Percentiles rank a stretch among this genome's conserved stretches.
These are phyloP conservation scores for Pseudogymnoascus sp. DNA, from an alignment of 2,329 filamentous ascomycete genomes.

Conservation along the genomic window DNA sequence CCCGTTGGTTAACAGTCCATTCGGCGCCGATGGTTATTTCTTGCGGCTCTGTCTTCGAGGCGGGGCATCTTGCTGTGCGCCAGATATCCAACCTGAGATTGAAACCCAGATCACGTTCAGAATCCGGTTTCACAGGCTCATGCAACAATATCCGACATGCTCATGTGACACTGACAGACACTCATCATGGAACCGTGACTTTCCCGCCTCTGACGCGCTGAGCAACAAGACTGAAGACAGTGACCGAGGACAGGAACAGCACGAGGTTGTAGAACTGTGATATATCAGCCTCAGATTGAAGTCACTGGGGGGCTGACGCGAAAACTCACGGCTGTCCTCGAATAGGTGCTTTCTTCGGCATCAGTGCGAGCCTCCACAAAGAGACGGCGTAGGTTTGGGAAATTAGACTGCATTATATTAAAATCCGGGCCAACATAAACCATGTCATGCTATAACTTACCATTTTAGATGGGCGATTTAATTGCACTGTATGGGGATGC, in stretches of 20 bases:
- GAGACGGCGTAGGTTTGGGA: constrained; percentile 90
- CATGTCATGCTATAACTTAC: not conserved
- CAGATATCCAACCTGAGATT: not conserved
- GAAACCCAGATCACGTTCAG: not conserved
- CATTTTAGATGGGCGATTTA: not conserved
- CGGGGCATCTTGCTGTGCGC: not conserved
- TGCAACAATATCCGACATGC: not conserved
- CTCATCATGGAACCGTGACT: not conserved
- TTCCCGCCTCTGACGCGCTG: constrained; percentile 61
- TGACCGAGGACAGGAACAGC: constrained; percentile 91
- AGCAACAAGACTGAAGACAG: constrained; percentile 85
- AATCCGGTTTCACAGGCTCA: not conserved
- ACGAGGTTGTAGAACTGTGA: constrained; percentile 92
- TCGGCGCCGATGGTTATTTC: not conserved
- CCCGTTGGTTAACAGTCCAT: not conserved
- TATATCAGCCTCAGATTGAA: constrained; percentile 12
- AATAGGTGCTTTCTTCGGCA: constrained; percentile 89
- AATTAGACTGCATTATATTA: constrained; percentile 37
- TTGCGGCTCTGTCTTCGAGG: not conserved
- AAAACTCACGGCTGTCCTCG: constrained; percentile 72
- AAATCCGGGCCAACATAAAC: not conserved
- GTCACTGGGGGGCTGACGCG: constrained; percentile 1
- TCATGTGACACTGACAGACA: not conserved
- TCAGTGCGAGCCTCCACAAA: constrained; percentile 93
- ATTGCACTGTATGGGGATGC: not conserved